phyloP scores from a whole-genome alignment of 495 filamentous ascomycete genomes.

The Hypoxylon crocopeplum region DNA sequence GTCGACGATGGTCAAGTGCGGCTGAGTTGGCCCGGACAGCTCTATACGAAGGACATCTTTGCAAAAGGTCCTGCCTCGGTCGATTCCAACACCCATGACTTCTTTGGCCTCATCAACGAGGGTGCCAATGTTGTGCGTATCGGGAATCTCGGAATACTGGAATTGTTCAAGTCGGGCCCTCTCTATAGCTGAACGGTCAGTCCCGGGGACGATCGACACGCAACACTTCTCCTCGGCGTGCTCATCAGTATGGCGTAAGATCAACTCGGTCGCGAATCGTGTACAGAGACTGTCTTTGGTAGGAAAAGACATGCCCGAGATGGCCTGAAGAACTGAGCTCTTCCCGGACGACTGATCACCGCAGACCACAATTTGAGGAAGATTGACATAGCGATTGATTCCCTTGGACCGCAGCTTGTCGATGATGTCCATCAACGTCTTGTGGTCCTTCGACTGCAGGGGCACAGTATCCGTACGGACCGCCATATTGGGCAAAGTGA shows the following conservation, averaged over 20 bases:
- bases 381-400: conserved; percentile 60
- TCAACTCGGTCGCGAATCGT: conserved; percentile 69
- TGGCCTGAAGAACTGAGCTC: conserved; percentile 74
- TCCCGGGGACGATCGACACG: conserved; percentile 54
- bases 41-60: conserved; percentile 74
- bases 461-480: conserved; percentile 3
- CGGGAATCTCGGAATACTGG: conserved; percentile 37
- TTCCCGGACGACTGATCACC: conserved; percentile 75
- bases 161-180: conserved; percentile 32
- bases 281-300: conserved; percentile 68
- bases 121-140: conserved; percentile 41
- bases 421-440: conserved; percentile 61
- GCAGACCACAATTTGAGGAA: conserved; percentile 74
- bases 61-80: conserved; percentile 56
- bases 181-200: conserved; percentile 31
- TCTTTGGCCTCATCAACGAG: conserved; percentile 59
- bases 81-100: conserved; percentile 58
- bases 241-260: conserved; percentile 50
- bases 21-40: conserved; percentile 66
- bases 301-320: conserved; percentile 74
- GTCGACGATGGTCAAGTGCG: conserved; percentile 73
- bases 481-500: conserved; percentile 34
- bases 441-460: conserved; percentile 50
- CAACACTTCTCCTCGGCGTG: conserved; percentile 41
- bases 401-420: conserved; percentile 63